A percentile compares a stretch with the other conserved stretches of the same genome.
Evolutionary conservation across 352 stramenopile genomes (phyloP).

Genomic region (Pythium inflatum): DNA sequence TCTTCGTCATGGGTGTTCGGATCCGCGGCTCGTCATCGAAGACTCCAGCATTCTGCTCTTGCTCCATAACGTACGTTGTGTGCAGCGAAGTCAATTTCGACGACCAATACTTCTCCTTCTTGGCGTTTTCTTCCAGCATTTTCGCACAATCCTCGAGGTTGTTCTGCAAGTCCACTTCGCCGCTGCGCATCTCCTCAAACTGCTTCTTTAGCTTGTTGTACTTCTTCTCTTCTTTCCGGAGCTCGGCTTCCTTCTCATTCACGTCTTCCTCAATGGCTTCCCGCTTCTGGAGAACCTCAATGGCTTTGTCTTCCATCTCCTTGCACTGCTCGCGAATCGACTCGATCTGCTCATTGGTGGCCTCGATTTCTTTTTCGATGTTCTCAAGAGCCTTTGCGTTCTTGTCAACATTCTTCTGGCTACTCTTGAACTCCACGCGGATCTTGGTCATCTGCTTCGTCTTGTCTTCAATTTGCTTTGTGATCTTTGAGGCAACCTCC

Average conservation of each 20-base stretch:
- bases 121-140: constrained; percentile 91
- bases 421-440: constrained; percentile 81
- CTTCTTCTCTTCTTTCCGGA: constrained; percentile 75
- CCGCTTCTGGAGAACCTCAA: constrained; percentile 90
- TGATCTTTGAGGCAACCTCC: constrained; percentile 82
- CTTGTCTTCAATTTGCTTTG: constrained; percentile 86
- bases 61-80: constrained; percentile 57
- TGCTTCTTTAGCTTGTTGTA: constrained; percentile 90
- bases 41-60: constrained; percentile 74
- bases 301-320: constrained; percentile 92
- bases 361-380: constrained; percentile 79
- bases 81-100: constrained; percentile 77
- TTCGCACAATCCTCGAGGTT: constrained; percentile 94
- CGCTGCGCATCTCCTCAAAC: constrained; percentile 89
- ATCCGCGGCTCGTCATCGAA: constrained; percentile 52
- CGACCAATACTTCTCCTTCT: constrained; percentile 88
- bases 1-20: constrained; percentile 44
- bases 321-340: constrained; percentile 89
- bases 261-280: constrained; percentile 91
- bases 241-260: constrained; percentile 81
- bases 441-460: constrained; percentile 90
- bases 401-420: constrained; percentile 82
- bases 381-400: constrained; percentile 63
- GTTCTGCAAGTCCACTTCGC: constrained; percentile 93
- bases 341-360: constrained; percentile 75